Conservation (phyloP, 2,329 filamentous ascomycete species). For the Stagonosporopsis chrysanthemi region DNA sequence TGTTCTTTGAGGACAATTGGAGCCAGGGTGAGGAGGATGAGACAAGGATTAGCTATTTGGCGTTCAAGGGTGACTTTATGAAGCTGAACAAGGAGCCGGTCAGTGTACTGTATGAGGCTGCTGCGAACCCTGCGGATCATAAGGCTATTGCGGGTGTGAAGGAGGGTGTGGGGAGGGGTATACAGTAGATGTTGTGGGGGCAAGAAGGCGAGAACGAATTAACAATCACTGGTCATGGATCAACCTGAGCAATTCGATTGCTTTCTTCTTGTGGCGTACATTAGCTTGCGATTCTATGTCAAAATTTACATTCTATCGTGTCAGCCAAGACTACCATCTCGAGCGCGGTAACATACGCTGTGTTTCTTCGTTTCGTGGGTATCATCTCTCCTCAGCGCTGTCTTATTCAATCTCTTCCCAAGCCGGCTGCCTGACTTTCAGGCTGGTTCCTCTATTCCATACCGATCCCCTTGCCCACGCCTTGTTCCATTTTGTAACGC, state of each 20-base stretch:
- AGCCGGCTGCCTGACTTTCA: neutral
- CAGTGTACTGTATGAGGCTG: conserved; percentile 91
- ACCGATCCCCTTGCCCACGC: neutral
- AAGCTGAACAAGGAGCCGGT: conserved; percentile 81
- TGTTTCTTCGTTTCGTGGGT: conserved; percentile 17
- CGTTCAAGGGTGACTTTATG: conserved; percentile 95
- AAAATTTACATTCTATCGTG: conserved; percentile 1
- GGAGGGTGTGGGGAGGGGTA: conserved; percentile 46
- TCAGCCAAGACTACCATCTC: conserved; percentile 2
- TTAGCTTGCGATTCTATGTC: neutral
- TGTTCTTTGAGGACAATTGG: conserved; percentile 95
- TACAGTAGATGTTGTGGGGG: conserved; percentile 32
- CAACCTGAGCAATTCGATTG: neutral
- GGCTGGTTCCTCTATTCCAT: neutral
- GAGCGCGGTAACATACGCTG: conserved; percentile 17
- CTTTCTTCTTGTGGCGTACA: neutral
- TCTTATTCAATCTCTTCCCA: conserved; percentile 2
- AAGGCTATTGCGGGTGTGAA: conserved; percentile 55
- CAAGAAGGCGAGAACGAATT: neutral
- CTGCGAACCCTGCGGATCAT: conserved; percentile 90
- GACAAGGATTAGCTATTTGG: conserved; percentile 81
- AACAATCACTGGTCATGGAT: neutral
- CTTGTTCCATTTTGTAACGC: neutral
- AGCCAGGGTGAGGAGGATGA: conserved; percentile 77
- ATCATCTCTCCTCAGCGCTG: conserved; percentile 11